Base-by-base conservation (phyloP, 768 basidiomycete species). In the Lentinula detonsa region DNA sequence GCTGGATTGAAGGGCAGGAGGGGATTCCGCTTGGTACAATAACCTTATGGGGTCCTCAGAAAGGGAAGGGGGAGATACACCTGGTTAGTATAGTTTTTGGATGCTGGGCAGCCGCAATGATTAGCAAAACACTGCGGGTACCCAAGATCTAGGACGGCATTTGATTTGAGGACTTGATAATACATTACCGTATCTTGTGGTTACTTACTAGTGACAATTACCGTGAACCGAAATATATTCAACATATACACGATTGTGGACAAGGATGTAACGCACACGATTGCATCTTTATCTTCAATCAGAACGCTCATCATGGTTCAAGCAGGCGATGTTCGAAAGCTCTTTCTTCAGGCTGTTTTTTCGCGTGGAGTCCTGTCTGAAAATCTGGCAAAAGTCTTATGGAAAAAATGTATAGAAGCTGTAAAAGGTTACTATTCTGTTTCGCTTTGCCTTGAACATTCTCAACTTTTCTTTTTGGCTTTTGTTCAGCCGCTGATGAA, bases 41-140 rank as follows among this genome's bases (percentile, higher is more conserved):
- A 37, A 87, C 83, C 6, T 69, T 92, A 13, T 93, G 90, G 87
- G 91, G 90, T 16, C 65, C 76, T 40, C 69, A 76, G 35, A 91
- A 89, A 11, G 88, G 88, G 9, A 82, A 86, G 35, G 88, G 95
- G 67, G 96, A 98, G 66, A 67, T 98, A 52, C 97, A 99, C 73
- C 74, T 84, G 42, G 86, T 87, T 45, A 86, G 86, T 68, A 63
- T 91, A 39, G 69, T 95, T n/a, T 93, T 94, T 72, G 88, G 77
- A 6, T 70, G 79, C 11, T 98, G 95, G 95, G 96, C 91, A 8
- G 89, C 94, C 15, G 90, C 91, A 52, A 98, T 99, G 96, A 91
- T 99, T 64, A 95, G 93, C 81, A 98, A 98, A 77, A 98, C 97
- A 15, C 78, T 99, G 50, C 83, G 86, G 54, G 85, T 98, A 56